These are phyloP conservation scores for Phlyctochytrium bullatum DNA, from an alignment of 192 early-diverging fungal species.

Conservation along the genomic window DNA sequence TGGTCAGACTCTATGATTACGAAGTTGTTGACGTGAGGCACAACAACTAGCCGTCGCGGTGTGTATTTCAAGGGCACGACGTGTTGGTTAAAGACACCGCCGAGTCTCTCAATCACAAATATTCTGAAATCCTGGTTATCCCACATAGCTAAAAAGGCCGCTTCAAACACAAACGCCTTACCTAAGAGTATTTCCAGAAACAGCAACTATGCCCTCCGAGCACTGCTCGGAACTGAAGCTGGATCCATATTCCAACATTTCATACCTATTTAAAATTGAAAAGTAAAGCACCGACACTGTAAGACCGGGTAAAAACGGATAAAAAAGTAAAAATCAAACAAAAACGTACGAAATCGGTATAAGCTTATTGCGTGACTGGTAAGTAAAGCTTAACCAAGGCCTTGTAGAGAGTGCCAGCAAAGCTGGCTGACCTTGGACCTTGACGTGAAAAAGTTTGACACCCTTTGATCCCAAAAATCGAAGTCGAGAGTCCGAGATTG, in stretches of 20 bases:
- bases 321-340: too few species aligned
- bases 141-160: not conserved
- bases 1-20: slow-evolving; percentile 89
- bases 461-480: slow-evolving; percentile 83
- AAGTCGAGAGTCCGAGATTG: slow-evolving; percentile 75
- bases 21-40: slow-evolving; percentile 76
- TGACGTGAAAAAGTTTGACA: slow-evolving; percentile 74
- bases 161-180: slow-evolving; percentile 5
- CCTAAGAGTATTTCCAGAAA: slow-evolving; percentile 77
- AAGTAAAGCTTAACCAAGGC: slow-evolving; percentile 86
- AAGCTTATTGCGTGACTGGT: slow-evolving; percentile 67
- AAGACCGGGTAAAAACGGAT: too few species aligned
- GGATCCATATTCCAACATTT: slow-evolving; percentile 78
- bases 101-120: slow-evolving; percentile 80
- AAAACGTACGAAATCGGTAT: slow-evolving; percentile 68
- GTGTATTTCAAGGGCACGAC: slow-evolving; percentile 82
- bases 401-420: slow-evolving; percentile 81
- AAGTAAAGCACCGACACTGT: too few species aligned
- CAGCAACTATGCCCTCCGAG: slow-evolving; percentile 83
- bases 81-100: slow-evolving; percentile 79
- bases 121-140: slow-evolving; percentile 51
- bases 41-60: slow-evolving; percentile 76
- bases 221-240: slow-evolving; percentile 83
- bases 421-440: slow-evolving; percentile 64
- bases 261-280: slow-evolving; percentile 57